Evolutionary conservation across 495 filamentous ascomycete species (phyloP), one percentile per base, ranked within the genome.

Genomic region (Usnea hakonensis): DNA sequence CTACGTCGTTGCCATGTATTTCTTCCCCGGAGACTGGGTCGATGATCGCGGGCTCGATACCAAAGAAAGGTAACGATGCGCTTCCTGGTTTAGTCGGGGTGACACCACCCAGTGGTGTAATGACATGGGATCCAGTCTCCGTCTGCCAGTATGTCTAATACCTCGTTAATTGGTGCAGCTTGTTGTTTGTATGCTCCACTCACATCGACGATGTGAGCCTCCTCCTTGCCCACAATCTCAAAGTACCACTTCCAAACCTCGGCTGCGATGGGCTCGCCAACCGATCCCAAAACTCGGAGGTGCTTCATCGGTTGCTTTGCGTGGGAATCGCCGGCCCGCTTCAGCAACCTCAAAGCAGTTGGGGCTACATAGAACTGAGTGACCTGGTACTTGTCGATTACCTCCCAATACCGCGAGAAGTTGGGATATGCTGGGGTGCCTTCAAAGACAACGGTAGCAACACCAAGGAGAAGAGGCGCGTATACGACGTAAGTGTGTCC

Each of bases 181-280:
- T 44, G 41, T 7, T 11, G 21, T 32, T n/a, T 23, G 30, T 11
- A 9, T 26, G 48, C 6, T 26, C 23, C 10, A 60, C 90, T 81
- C 81, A 96, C 93, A 73, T 99, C 95, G 44, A 95, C 87, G 75
- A 99, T 79, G 71, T 97, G 94, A 46, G 91, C 88, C 71, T 93
- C 87, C 75, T 92, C 88, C 76, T 90, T 95, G 69, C 94, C 94
- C 43, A 99, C 93, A 66, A 89, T 83, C 75, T 97, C 90, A 71
- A 90, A 92, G 78, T 99, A 99, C 94, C 94, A 99, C 76, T 97
- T 97, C 94, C 94, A 99, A 41, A 99, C 90, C 74, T 99, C 94
- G 23, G 94, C 91, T 37, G 94, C 94, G 71, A 99, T 99, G 38
- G 94, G 94, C 76, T 99, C 94, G 65, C 94, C 94, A 61, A 99